Conservation (phyloP, 148 eudicot species). For the Gaultheria prostrata region DNA sequence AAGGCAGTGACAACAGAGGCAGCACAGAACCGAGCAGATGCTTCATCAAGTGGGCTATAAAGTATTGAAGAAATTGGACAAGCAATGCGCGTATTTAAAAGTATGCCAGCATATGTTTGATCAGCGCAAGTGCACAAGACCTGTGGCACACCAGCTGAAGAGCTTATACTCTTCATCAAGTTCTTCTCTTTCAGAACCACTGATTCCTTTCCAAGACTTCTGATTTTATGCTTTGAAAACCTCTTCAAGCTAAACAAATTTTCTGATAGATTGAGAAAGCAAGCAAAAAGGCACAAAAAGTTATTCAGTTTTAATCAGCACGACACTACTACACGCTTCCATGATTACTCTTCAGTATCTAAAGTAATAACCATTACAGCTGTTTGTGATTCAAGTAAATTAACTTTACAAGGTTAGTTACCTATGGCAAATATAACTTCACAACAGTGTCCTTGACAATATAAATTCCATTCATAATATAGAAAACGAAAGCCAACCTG, state of each 20-base stretch:
- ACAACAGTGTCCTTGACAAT: neutral
- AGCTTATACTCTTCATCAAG: conserved; percentile 50
- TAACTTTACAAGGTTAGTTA: neutral
- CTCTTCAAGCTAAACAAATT: conserved; percentile 70
- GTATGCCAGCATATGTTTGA: conserved; percentile 65
- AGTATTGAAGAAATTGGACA: conserved; percentile 76
- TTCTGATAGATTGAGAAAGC: conserved; percentile 35
- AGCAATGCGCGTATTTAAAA: conserved; percentile 65
- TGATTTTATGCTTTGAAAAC: conserved; percentile 74
- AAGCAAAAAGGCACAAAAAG: neutral
- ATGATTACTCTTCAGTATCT: neutral
- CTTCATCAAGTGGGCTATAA: conserved; percentile 60
- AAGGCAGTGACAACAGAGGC: conserved; percentile 72
- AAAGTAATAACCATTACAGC: neutral
- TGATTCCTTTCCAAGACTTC: conserved; percentile 72
- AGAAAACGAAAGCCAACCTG: conserved; percentile 47
- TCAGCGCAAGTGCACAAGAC: conserved; percentile 85
- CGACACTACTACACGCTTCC: neutral
- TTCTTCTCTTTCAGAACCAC: conserved; percentile 74
- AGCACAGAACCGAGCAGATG: conserved; percentile 78
- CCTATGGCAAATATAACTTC: neutral
- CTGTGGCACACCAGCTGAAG: conserved; percentile 58
- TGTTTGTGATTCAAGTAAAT: neutral
- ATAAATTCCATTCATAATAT: neutral
- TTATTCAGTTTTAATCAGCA: neutral